A percentile compares a stretch with the other conserved stretches of the same genome.
Evolutionary conservation across 129 eudicot genomes (phyloP).

Genomic region (Cynara cardunculus): DNA sequence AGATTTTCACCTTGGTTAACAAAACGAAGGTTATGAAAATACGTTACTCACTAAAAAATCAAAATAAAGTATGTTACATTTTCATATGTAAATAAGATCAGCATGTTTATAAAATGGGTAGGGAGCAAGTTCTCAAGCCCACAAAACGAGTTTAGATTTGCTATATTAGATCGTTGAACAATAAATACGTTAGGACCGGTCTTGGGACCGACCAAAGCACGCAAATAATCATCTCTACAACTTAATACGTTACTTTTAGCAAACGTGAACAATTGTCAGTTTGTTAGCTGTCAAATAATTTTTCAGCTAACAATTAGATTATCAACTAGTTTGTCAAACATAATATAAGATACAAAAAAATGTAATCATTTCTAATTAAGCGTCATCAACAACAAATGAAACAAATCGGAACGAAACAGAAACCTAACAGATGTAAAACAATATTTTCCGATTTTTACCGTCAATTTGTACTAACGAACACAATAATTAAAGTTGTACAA

Average conservation of each 20-base stretch:
- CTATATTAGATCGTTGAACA: background rate
- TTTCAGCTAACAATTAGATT: too few species aligned
- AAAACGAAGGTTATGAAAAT: too few species aligned
- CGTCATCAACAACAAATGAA: background rate
- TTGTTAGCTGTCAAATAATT: too few species aligned
- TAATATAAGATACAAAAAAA: background rate
- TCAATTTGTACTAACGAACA: background rate
- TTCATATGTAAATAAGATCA: too few species aligned
- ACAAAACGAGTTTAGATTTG: too few species aligned
- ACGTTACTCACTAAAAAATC: too few species aligned
- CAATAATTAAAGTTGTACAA: background rate
- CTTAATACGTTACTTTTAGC: too few species aligned
- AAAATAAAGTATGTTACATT: too few species aligned
- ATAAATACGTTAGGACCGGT: background rate
- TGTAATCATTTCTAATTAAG: background rate
- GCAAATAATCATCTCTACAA: background rate
- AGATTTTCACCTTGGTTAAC: too few species aligned
- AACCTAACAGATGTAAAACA: background rate
- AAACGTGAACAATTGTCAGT: too few species aligned
- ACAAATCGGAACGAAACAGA: background rate
- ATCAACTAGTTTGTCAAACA: background rate
- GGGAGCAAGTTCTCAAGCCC: too few species aligned
- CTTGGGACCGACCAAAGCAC: background rate
- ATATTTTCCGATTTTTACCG: background rate
- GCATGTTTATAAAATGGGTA: too few species aligned